Conservation (phyloP, 108 stramenopile genomes). For the Nitzschia inconspicua region DNA sequence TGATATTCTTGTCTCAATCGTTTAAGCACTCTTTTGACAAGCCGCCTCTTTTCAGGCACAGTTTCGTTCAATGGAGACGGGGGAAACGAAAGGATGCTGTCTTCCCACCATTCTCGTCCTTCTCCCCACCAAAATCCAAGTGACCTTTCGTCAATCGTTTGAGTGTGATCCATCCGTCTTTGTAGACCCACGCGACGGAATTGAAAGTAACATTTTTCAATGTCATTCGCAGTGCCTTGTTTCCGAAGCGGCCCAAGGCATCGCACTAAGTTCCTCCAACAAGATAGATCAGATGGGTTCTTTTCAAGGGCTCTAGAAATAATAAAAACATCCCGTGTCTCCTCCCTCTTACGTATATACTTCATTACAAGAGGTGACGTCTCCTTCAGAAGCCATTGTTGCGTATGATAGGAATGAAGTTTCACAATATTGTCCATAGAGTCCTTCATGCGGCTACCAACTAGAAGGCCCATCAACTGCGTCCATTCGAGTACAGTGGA, state of each 20-base stretch:
- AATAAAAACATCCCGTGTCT: neutral
- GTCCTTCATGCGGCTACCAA: slow-evolving; percentile 3
- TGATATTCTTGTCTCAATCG: neutral
- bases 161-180: neutral
- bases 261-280: slow-evolving; percentile 23
- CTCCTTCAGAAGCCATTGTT: slow-evolving; percentile 11
- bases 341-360: neutral
- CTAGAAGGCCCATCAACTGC: slow-evolving; percentile 36
- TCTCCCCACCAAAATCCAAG: slow-evolving; percentile 12
- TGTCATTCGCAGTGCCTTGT: neutral
- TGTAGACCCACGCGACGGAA: neutral
- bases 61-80: neutral
- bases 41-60: neutral
- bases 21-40: neutral
- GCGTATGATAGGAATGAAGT: slow-evolving; percentile 19
- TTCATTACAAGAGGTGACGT: neutral
- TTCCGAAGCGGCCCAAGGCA: slow-evolving; percentile 16
- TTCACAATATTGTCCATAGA: neutral
- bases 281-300: slow-evolving; percentile 11
- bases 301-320: slow-evolving; percentile 24
- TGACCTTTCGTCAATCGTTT: neutral
- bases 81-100: slow-evolving; percentile 10
- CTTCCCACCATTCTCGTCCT: slow-evolving; percentile 27
- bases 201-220: neutral
- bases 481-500: slow-evolving; percentile 40